Percentiles rank a stretch among this genome's conserved stretches.
Evolutionary conservation across 2,329 filamentous ascomycete species (phyloP).

Genomic region (Diaporthe eres): DNA sequence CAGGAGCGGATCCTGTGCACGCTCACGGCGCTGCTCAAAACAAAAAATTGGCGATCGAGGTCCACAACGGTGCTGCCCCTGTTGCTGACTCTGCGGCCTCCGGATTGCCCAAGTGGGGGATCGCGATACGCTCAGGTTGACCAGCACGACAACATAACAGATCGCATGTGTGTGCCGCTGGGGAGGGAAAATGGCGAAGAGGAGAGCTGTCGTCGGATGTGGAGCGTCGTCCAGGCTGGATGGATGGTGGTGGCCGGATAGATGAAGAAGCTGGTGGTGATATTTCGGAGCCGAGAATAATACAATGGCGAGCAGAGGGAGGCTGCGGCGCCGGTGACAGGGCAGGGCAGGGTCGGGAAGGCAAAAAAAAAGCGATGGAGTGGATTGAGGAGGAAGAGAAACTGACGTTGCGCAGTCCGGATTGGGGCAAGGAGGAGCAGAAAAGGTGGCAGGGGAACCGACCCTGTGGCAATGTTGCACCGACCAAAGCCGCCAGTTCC

Average conservation of each 20-base stretch:
- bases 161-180: not conserved
- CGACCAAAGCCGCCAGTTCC: constrained; percentile 38
- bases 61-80: constrained; percentile 37
- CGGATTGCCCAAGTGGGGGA: constrained; percentile 38
- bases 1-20: constrained; percentile 39
- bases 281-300: constrained; percentile 30
- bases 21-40: constrained; percentile 27
- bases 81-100: constrained; percentile 35
- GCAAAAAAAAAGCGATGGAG: constrained; percentile 9
- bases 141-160: constrained; percentile 11
- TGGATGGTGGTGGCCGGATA: not conserved
- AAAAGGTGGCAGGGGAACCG: constrained; percentile 43
- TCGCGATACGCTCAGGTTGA: constrained; percentile 5
- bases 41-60: constrained; percentile 40
- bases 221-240: not conserved
- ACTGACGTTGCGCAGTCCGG: constrained; percentile 39
- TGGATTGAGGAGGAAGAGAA: constrained; percentile 32
- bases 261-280: not conserved
- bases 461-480: constrained; percentile 43
- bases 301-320: constrained; percentile 28
- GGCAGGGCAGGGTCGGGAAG: constrained; percentile 25
- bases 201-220: not conserved
- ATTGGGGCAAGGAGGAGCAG: constrained; percentile 37
- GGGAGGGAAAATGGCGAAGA: not conserved
- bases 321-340: constrained; percentile 6